Percentiles rank a stretch among this genome's conserved stretches.
phyloP scores from a whole-genome alignment of 345 rosid species.

The Eutrema heterophyllum region DNA sequence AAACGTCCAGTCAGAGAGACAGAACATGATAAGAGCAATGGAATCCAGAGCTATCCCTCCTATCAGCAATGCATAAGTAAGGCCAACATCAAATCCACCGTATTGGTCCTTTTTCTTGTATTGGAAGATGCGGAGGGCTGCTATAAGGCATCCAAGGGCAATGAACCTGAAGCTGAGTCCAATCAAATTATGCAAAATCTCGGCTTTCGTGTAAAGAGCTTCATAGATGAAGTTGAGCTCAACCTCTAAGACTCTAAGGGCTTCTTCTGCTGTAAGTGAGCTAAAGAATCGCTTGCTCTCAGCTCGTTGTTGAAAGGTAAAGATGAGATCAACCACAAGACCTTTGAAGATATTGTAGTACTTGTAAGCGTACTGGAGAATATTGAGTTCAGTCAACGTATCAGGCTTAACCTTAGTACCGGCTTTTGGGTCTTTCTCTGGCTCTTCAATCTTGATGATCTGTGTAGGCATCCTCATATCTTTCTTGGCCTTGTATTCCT shows the following conservation, averaged over 20 bases:
- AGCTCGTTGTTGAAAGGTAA: constrained; percentile 17
- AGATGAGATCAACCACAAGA: constrained; percentile 25
- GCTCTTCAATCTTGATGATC: constrained; percentile 19
- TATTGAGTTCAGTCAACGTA: background rate
- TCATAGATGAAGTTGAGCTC: constrained; percentile 44
- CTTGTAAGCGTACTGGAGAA: constrained; percentile 23
- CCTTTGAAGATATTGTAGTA: constrained; percentile 24
- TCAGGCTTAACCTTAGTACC: background rate
- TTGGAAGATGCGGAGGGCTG: constrained; percentile 10
- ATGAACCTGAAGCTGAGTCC: constrained; percentile 28
- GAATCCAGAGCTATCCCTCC: constrained; percentile 33
- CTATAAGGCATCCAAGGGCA: background rate
- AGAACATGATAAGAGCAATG: constrained; percentile 40
- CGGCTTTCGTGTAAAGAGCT: constrained; percentile 37
- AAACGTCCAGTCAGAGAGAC: constrained; percentile 58
- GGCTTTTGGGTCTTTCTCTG: constrained; percentile 31
- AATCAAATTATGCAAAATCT: background rate
- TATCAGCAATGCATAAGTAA: constrained; percentile 33
- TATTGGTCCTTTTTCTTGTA: background rate
- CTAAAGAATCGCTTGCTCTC: constrained; percentile 18
- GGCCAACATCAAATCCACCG: constrained; percentile 19
- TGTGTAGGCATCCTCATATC: constrained; percentile 11
- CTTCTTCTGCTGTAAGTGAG: constrained; percentile 1
- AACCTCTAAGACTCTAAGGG: constrained; percentile 35
- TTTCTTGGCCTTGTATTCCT: background rate